phyloP scores from a whole-genome alignment of 495 filamentous ascomycete species.

The Penicillium subrubescens region DNA sequence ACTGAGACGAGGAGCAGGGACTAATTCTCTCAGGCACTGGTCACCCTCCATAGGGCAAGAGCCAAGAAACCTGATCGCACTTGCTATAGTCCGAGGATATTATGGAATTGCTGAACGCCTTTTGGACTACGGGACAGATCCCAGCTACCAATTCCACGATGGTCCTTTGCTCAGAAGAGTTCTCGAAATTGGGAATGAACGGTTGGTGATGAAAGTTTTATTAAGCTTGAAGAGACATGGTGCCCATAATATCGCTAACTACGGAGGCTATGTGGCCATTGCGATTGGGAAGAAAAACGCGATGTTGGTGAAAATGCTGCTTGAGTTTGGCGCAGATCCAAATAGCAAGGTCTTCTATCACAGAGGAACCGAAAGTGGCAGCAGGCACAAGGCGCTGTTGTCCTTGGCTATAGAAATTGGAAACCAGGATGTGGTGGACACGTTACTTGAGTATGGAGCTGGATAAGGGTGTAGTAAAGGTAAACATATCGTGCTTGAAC shows the following conservation, averaged over 20 bases:
- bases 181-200: neutral
- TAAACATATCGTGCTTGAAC: neutral
- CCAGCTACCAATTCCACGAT: neutral
- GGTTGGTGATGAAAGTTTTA: neutral
- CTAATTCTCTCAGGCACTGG: neutral
- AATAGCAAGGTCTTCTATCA: neutral
- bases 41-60: no score
- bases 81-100: neutral
- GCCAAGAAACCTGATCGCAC: neutral
- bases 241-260: neutral
- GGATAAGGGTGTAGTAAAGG: neutral
- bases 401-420: neutral
- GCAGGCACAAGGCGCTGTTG: neutral
- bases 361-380: neutral
- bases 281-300: neutral
- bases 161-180: neutral
- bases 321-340: slow-evolving; percentile 1
- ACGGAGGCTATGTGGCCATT: neutral
- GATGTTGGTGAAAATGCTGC: neutral
- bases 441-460: neutral
- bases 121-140: neutral
- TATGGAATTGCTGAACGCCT: neutral
- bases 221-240: neutral
- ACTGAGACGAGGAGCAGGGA: neutral
- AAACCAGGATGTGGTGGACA: neutral